Base-by-base conservation (phyloP, 176 grass and related monocot species). In the Eleusine indica region DNA sequence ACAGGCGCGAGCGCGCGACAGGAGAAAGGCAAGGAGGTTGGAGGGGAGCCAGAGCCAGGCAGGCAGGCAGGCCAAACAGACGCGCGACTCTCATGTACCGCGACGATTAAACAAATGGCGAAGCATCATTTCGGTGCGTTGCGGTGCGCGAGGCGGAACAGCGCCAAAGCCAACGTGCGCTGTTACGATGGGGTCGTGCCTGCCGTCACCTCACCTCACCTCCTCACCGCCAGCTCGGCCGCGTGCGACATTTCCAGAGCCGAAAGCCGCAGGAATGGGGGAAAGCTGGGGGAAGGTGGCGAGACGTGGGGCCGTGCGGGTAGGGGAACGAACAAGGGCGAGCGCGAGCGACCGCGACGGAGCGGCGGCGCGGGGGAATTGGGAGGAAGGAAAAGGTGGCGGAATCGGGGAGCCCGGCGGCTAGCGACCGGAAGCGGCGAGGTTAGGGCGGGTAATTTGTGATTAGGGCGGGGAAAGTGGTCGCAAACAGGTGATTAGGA, bases 81-180 rank as follows among this genome's bases (percentile, higher is more conserved):
- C 17, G 47, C 71, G 77, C 72, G 25, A 78, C 78, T 90, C 39
- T 83, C 87, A 84, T 88, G 64, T 62, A 84, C 74, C 75, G 77
- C 25, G n/a, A 29, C 4, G 61, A 64, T 53, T 68, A 89, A 70
- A 79, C 30, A 83, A 88, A 66, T 47, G 25, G 56, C 7, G 9
- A 9, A 60, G n/a, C 80, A 80, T 85, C 82, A 78, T 88, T 56
- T 64, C 66, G 74, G 54, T 73, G 75, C 66, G 74, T 43, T 73
- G 75, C 54, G 66, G 30, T 14, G 74, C 65, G 65, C 73, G 65
- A 87, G 77, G 77, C 57, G 42, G 68, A 57, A 56, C 44, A 9
- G 71, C 35, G 17, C 49, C 57, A 35, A 35, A 66, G 74, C 71
- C 54, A 89, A 85, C 87, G 83, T 62, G 58, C 60, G 18, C 19